phyloP scores from a whole-genome alignment of 805 yeast genomes.

The Scheffersomyces stipitis region DNA sequence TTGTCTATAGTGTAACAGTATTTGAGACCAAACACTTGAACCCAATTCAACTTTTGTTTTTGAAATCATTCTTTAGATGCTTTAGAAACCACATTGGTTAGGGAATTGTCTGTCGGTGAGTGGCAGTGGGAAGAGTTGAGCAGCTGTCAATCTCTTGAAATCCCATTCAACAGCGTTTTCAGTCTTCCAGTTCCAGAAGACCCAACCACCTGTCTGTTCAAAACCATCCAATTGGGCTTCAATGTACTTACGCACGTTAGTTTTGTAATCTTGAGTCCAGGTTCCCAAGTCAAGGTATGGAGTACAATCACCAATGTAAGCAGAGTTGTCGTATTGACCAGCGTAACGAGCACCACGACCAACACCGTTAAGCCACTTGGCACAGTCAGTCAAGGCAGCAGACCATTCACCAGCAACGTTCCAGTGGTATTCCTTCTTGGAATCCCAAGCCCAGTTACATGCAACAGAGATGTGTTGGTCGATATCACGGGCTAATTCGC shows the following conservation, averaged over 20 bases:
- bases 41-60: too few species aligned
- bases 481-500: constrained; percentile 56
- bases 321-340: constrained; percentile 48
- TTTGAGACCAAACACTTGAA: too few species aligned
- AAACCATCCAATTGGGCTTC: constrained; percentile 90
- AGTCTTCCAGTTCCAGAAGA: constrained; percentile 92
- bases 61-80: background rate
- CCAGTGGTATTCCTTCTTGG: constrained; percentile 63
- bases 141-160: constrained; percentile 54
- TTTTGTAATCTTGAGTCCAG: constrained; percentile 62
- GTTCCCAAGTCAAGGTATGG: constrained; percentile 24
- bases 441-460: constrained; percentile 29
- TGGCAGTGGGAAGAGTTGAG: constrained; percentile 80
- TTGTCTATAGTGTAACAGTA: too few species aligned
- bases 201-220: constrained; percentile 79
- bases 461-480: constrained; percentile 57
- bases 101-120: constrained; percentile 65
- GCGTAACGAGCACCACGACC: constrained; percentile 81
- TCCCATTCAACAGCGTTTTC: constrained; percentile 88
- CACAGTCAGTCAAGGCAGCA: constrained; percentile 65
- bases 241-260: constrained; percentile 63
- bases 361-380: constrained; percentile 68
- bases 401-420: constrained; percentile 80
- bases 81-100: constrained; percentile 55
- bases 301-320: constrained; percentile 62